Evolutionary conservation across 1,139 yeast genomes (phyloP), one percentile per base, ranked within the genome.

Genomic region (Taphrina communis): DNA sequence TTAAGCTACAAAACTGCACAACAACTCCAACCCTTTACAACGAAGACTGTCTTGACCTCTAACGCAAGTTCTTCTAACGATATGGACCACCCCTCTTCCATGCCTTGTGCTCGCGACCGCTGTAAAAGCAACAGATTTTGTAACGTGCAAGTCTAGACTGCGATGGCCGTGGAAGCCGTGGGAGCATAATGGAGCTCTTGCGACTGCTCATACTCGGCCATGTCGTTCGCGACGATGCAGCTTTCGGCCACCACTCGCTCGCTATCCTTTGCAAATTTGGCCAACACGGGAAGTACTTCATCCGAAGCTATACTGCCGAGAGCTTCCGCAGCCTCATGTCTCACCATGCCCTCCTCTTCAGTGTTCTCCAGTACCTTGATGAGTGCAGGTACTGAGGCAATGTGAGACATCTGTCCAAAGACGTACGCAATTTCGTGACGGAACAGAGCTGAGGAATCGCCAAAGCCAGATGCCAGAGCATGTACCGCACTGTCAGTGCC

Each of bases 251-350:
- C 99, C 65, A 95, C 99, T 70, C 84, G 85, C 75, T 90, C 97
- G 72, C 85, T 82, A 77, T 95, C 99, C 74, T 86, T 82, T 75
- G 93, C 84, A 79, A 89, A 90, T 57, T 87, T 82, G 77, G 89
- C 85, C 76, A 95, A 85, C 51, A 94, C 88, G 19, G 97, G 97
- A 73, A 93, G 83, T 65, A 94, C 96, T 70, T 93, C 97, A 75
- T 90, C 97, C n/a, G 97, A 90, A 36, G 97, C 98, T 77, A 95
- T 94, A 39, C 97, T 86, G 35, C 99, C 99, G 75, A 95, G 84
- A 39, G 99, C 99, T 80, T 95, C 99, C 41, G 99, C 99, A 70
- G 99, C 99, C 80, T 95, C 99, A 78, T 95, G 99, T 81, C 99
- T 88, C 46, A 95, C 99, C 99, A 95, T 95, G 71, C 96, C 96